Conservation (phyloP, 2,329 filamentous ascomycete species). For the Ophiostoma triangulosporum region DNA sequence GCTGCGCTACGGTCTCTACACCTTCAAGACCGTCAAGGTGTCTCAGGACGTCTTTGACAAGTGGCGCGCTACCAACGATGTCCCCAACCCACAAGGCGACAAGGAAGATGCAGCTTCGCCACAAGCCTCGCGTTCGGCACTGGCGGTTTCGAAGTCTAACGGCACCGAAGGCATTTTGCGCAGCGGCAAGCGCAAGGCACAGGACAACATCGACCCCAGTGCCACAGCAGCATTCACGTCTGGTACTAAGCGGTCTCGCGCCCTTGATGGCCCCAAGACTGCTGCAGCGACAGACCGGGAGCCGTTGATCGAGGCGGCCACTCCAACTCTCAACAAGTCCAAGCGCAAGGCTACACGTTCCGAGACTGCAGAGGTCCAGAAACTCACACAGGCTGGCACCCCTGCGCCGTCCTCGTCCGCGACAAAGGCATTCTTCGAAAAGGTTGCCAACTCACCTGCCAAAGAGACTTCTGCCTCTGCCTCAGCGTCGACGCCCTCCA, state of each 20-base stretch:
- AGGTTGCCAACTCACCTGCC: conserved; percentile 38
- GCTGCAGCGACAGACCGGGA: conserved; percentile 21
- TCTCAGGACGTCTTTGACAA: conserved; percentile 43
- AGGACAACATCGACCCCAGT: conserved; percentile 31
- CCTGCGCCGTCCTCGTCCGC: conserved; percentile 29
- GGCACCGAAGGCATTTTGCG: conserved; percentile 22
- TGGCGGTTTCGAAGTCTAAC: conserved; percentile 13
- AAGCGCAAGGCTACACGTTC: conserved; percentile 38
- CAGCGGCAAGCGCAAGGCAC: conserved; percentile 41
- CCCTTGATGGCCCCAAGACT: conserved; percentile 10
- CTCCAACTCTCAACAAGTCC: conserved; percentile 28
- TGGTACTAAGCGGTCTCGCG: conserved; percentile 35
- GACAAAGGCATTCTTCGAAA: conserved; percentile 43
- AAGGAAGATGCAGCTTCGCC: conserved; percentile 13
- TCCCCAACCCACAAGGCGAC: conserved; percentile 37
- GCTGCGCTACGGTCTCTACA: conserved; percentile 46
- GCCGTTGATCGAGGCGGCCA: conserved; percentile 23
- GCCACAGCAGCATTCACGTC: conserved; percentile 24
- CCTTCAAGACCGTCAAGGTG: conserved; percentile 49
- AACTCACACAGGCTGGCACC: conserved; percentile 19
- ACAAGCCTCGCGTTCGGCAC: not conserved
- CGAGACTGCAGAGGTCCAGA: conserved; percentile 33
- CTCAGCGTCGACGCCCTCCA: not conserved
- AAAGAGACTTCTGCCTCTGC: conserved; percentile 15
- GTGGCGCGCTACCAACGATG: conserved; percentile 43